Evolutionary conservation across 1,139 yeast genomes (phyloP).

Genomic region (Hansenula sp.): DNA sequence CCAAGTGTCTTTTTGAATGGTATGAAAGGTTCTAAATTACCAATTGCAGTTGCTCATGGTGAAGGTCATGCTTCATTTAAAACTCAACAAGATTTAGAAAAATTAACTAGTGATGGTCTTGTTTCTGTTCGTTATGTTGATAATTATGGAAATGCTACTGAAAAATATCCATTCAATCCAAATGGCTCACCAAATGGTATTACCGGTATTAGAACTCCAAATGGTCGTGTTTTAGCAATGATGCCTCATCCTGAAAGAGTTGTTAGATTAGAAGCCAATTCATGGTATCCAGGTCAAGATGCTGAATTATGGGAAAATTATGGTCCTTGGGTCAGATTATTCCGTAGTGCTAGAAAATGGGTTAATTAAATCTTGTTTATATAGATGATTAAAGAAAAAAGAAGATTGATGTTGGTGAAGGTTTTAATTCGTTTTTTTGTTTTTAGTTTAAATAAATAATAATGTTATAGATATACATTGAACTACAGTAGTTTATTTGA

Average conservation of each 20-base stretch:
- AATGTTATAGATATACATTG: no score
- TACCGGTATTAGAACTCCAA: slow-evolving; percentile 85
- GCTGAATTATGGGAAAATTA: slow-evolving; percentile 62
- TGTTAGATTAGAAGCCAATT: slow-evolving; percentile 79
- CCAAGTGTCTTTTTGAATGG: slow-evolving; percentile 78
- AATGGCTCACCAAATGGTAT: slow-evolving; percentile 95
- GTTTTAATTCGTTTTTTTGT: no score
- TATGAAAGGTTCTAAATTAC: slow-evolving; percentile 89
- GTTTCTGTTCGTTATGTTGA: slow-evolving; percentile 78
- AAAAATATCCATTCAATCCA: slow-evolving; percentile 88
- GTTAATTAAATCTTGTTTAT: slow-evolving; percentile 32
- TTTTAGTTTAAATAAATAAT: no score
- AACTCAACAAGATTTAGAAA: slow-evolving; percentile 34
- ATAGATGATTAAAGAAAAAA: not conserved
- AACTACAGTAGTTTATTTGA: no score
- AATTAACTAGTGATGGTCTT: slow-evolving; percentile 47
- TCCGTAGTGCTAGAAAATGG: slow-evolving; percentile 94
- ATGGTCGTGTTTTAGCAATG: slow-evolving; percentile 95
- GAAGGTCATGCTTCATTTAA: slow-evolving; percentile 88
- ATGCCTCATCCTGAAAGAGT: slow-evolving; percentile 99
- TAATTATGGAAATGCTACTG: slow-evolving; percentile 83
- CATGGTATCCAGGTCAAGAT: slow-evolving; percentile 80
- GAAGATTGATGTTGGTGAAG: no score
- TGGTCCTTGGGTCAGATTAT: slow-evolving; percentile 95
- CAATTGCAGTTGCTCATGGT: slow-evolving; percentile 98